Percentiles rank a stretch among this genome's conserved stretches.
Evolutionary conservation across 1,284 basidiomycete species (phyloP).

Genomic region (Rhodotorula mucilaginosa): DNA sequence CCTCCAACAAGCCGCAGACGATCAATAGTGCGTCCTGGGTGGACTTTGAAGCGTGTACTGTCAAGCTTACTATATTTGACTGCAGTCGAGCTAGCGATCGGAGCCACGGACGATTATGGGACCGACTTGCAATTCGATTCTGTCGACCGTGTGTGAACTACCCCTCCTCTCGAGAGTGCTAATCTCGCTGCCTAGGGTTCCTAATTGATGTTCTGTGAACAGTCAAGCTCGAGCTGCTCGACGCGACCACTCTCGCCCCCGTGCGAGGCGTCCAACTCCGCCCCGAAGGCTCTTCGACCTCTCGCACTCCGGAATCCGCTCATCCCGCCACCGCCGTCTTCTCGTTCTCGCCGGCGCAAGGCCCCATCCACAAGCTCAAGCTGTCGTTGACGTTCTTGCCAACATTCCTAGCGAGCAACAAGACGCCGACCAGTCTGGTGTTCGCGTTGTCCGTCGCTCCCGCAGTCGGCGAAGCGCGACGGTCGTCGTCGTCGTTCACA

Average conservation of each 20-base stretch:
- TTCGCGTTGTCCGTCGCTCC: not conserved
- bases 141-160: conserved; percentile 18
- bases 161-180: not conserved
- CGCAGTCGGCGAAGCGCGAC: not conserved
- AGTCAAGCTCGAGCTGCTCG: conserved; percentile 11
- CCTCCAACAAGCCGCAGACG: not conserved
- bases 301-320: not conserved
- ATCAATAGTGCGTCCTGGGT: not conserved
- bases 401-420: not conserved
- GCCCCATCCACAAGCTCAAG: conserved; percentile 22
- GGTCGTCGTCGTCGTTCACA: not conserved
- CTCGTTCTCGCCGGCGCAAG: conserved; percentile 21
- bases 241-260: not conserved
- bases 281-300: not conserved
- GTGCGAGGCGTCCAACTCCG: not conserved
- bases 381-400: not conserved
- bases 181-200: not conserved
- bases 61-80: not conserved
- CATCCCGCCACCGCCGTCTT: not conserved
- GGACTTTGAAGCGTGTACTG: no score
- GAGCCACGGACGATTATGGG: conserved; percentile 37
- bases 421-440: not conserved
- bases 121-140: conserved; percentile 25
- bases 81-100: conserved; percentile 30
- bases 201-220: not conserved